phyloP scores from a whole-genome alignment of 345 rosid genomes.

The Jatropha curcas region DNA sequence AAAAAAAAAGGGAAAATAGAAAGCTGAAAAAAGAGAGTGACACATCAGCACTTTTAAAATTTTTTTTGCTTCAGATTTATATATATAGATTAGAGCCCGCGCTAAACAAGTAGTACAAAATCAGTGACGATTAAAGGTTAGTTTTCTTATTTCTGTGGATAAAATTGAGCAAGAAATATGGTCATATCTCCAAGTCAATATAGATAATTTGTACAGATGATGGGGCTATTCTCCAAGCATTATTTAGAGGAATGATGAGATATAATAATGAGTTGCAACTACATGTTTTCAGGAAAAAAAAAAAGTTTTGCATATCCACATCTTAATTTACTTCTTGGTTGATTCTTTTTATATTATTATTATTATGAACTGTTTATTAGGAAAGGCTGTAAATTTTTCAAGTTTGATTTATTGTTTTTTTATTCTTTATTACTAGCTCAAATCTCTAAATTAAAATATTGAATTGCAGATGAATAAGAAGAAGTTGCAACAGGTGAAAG shows the following conservation, averaged over 20 bases:
- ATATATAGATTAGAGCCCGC: slow-evolving; percentile 87
- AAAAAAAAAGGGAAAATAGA: no score
- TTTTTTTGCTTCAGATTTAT: no score
- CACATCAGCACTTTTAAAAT: no score
- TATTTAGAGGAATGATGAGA: neutral
- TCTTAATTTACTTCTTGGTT: neutral
- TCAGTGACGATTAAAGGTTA: slow-evolving; percentile 91
- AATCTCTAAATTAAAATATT: slow-evolving; percentile 1
- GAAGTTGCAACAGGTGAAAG: slow-evolving; percentile 95
- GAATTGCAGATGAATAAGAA: slow-evolving; percentile 80
- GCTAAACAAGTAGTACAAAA: slow-evolving; percentile 78
- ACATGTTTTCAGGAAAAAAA: neutral
- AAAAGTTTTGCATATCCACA: neutral
- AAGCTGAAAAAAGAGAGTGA: no score
- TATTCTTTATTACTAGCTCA: neutral
- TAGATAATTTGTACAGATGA: neutral
- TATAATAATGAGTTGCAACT: neutral
- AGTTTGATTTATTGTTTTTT: neutral
- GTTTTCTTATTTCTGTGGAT: slow-evolving; percentile 3
- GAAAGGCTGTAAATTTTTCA: neutral
- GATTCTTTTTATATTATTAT: no score
- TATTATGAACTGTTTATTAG: neutral
- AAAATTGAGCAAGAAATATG: neutral
- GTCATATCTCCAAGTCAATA: neutral
- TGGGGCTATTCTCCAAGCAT: neutral